Conservation (phyloP, 371 early-diverging fungal species). For the Mortierella sp. region DNA sequence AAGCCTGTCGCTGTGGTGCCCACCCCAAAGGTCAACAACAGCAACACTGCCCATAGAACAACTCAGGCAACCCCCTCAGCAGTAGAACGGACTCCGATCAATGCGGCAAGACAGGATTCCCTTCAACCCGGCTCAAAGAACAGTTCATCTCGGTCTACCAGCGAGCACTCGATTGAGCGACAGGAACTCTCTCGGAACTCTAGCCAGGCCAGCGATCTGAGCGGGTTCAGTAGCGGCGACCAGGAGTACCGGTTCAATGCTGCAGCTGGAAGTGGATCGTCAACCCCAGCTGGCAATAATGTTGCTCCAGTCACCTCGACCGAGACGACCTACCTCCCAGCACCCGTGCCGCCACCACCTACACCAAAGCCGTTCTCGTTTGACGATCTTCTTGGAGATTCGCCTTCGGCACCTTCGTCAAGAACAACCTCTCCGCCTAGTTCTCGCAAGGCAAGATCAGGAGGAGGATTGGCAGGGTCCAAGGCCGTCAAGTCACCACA, state of each 20-base stretch:
- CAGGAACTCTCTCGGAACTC: slow-evolving; percentile 17
- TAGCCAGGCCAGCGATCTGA: slow-evolving; percentile 9
- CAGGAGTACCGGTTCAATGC: slow-evolving; percentile 11
- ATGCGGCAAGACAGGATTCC: slow-evolving; percentile 11
- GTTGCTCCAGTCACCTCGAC: background rate
- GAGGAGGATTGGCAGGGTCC: slow-evolving; percentile 9
- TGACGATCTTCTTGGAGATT: slow-evolving; percentile 49
- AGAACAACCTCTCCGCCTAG: background rate
- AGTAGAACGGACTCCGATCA: slow-evolving; percentile 15
- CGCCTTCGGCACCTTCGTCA: background rate
- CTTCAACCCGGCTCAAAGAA: background rate
- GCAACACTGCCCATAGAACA: background rate
- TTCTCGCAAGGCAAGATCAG: slow-evolving; percentile 5
- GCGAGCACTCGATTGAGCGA: slow-evolving; percentile 16
- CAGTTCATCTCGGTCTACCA: slow-evolving; percentile 16
- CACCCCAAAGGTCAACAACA: background rate
- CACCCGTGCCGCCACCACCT: slow-evolving; percentile 16
- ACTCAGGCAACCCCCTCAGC: background rate
- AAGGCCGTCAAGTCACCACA: slow-evolving; percentile 47
- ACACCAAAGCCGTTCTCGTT: slow-evolving; percentile 52
- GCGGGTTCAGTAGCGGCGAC: background rate
- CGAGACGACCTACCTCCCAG: slow-evolving; percentile 20
- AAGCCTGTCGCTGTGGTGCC: background rate
- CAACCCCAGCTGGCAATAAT: background rate
- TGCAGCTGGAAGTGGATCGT: background rate